Base-by-base conservation (phyloP, 2,329 filamentous ascomycete species). In the Alternaria ethzedia region DNA sequence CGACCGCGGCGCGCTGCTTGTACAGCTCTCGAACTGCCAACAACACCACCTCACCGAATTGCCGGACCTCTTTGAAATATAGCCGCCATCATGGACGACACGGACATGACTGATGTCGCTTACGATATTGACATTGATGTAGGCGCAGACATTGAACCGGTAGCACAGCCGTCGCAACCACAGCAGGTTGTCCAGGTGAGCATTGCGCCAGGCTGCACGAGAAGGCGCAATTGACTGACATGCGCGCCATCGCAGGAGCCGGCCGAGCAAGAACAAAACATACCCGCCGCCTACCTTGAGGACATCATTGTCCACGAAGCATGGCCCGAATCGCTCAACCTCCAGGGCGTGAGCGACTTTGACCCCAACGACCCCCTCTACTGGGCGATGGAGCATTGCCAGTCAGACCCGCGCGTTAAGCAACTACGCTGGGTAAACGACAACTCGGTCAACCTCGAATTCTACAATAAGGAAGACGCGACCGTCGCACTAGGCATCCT, bases 351-450 rank as follows among this genome's bases (percentile, higher is more conserved):
- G 4, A 91, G 97, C 75, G 88, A 90, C 46, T 84, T 98, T 76
- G 92, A 91, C 30, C 94, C 94, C 26, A 86, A 89, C 59, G 89
- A 97, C 67, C 90, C 98, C 71, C 90, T 91, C 71, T 84, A 86
- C 63, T 97, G 94, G 72, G 88, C 93, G 9, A 81, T 84, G 51
- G 86, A 92, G 66, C 87, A 96, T 78, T 93, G 87, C 21, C 73
- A 82, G 83, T 85, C 59, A 75, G 82, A 56, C 83, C 89, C 60
- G 83, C 87, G 59, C 86, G 87, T 75, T 45, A 76, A 76, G 54
- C 68, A 74, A 65, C 85, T 97, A 67, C 94, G 98, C 82, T 99
- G 96, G 96, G 93, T 99, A 69, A 93, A 98, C 78, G 96, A 99
- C 79, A 90, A 88, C 7, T 95, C 93, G 0, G 93, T 93, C 66